Base-by-base conservation (phyloP, 805 yeast genomes). In the Naumovozyma baii region DNA sequence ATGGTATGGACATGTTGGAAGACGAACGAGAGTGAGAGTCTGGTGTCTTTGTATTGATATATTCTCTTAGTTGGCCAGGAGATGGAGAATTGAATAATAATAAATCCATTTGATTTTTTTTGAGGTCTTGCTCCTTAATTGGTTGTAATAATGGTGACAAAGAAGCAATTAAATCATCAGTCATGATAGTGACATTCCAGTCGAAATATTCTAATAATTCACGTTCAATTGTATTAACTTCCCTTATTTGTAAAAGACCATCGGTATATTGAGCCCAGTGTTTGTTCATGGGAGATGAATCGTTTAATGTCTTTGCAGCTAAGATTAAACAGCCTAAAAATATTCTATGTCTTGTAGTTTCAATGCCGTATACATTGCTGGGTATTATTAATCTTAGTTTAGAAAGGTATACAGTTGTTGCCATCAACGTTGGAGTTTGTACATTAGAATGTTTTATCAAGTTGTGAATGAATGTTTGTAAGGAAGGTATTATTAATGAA, bases 251-350 rank as follows among this genome's bases (percentile, higher is more conserved):
- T 44, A 90, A 72, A 33, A 92, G 69, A 0, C 96, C 96, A 57
- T 81, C 80, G 3, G 97, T 88, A 67, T 90, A 88, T 44, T 76
- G 72, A 3, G 95, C 80, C 98, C 98, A 90, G 66, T 92, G 96
- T 64, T 83, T 88, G 66, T 90, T 90, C 59, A 90, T 73, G 33
- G 98, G 98, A 16, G 94, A 80, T 3, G 95, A 83, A 67, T 90
- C 98, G 63, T 90, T 90, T 47, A 88, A 73, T 46, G 78, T 79
- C 66, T 90, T 90, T 13, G 97, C 96, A n/a, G 95, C 83, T 36
- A 92, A 64, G 33, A 90, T 85, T 41, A 90, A 70, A 34, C 95
- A 76, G 0, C 96, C 95, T 38, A 90, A 67, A 49, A 90, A 92
- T 42, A 90, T 84, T 44, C 97, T 73, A 66, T 90, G 98, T 56